Evolutionary conservation across 306 rosid species (phyloP).

Genomic region (Geum urbanum): DNA sequence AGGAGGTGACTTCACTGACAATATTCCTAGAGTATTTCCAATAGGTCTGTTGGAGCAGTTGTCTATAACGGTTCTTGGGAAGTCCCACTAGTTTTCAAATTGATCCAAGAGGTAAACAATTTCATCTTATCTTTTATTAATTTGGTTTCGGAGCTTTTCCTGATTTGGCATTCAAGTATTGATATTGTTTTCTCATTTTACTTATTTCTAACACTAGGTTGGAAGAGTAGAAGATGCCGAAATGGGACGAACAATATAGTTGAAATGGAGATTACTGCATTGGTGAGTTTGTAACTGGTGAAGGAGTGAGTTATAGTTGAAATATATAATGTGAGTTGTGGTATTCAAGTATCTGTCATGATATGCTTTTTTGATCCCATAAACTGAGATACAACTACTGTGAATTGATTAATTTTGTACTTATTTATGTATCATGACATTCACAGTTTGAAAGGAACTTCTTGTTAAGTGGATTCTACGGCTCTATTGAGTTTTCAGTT

Average conservation of each 20-base stretch:
- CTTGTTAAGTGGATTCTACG: too few relatives aligned
- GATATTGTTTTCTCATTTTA: neutral
- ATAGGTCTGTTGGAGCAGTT: constrained; percentile 70
- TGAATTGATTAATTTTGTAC: too few relatives aligned
- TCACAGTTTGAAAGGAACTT: too few relatives aligned
- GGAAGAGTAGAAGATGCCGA: constrained; percentile 65
- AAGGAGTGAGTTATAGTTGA: constrained; percentile 47
- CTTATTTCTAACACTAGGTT: constrained; percentile 36
- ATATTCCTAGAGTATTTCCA: constrained; percentile 84
- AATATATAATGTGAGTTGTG: too few relatives aligned
- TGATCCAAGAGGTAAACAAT: constrained; percentile 87
- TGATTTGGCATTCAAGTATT: neutral
- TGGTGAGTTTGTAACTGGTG: constrained; percentile 56
- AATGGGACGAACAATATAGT: constrained; percentile 85
- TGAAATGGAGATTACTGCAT: constrained; percentile 42
- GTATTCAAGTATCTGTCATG: neutral
- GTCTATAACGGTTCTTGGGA: constrained; percentile 68
- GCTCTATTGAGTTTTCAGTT: too few relatives aligned
- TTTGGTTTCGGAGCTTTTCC: neutral
- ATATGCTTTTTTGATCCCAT: too few relatives aligned
- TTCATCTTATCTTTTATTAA: neutral
- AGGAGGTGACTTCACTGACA: constrained; percentile 91
- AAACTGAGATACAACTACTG: too few relatives aligned
- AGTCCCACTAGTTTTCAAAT: constrained; percentile 60
- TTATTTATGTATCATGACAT: too few relatives aligned